A percentile compares a stretch with the other conserved stretches of the same genome.
phyloP scores from a whole-genome alignment of 1,284 basidiomycete genomes.

The Irpex rosettiformis region DNA sequence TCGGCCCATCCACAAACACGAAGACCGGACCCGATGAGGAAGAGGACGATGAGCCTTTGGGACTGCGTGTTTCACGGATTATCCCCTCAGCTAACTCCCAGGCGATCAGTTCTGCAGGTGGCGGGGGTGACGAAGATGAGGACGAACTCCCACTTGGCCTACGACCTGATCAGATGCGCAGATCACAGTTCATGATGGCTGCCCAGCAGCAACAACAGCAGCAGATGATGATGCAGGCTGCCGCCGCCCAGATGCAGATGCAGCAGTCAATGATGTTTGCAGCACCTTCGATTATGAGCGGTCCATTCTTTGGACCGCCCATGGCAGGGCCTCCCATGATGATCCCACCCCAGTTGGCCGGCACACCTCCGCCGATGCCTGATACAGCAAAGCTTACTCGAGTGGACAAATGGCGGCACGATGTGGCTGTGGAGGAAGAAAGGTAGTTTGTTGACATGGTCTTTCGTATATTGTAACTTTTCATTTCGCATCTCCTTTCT shows the following conservation, averaged over 20 bases:
- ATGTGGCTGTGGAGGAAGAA: constrained; percentile 68
- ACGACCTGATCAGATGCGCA: constrained; percentile 73
- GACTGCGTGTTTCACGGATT: constrained; percentile 53
- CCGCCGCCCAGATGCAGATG: constrained; percentile 42
- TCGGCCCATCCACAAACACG: constrained; percentile 4
- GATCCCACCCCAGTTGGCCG: constrained; percentile 41
- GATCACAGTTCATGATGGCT: constrained; percentile 68
- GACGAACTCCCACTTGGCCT: constrained; percentile 59
- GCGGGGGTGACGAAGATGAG: constrained; percentile 29
- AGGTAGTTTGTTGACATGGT: constrained; percentile 13
- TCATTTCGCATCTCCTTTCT: neutral
- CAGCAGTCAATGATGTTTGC: constrained; percentile 71
- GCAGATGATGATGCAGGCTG: constrained; percentile 59
- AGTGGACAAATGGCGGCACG: constrained; percentile 76
- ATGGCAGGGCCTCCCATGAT: constrained; percentile 42
- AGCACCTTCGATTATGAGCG: constrained; percentile 59
- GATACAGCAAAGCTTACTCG: constrained; percentile 63
- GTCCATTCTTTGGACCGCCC: constrained; percentile 57
- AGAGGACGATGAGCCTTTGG: constrained; percentile 70
- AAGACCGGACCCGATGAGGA: constrained; percentile 42
- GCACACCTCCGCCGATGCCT: constrained; percentile 56
- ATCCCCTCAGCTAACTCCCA: constrained; percentile 18
- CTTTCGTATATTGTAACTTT: constrained; percentile 9
- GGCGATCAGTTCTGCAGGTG: constrained; percentile 12
- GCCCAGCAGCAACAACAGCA: constrained; percentile 57